Evolutionary conservation across 2,329 filamentous ascomycete species (phyloP).

Genomic region (Pseudocercospora cruenta): DNA sequence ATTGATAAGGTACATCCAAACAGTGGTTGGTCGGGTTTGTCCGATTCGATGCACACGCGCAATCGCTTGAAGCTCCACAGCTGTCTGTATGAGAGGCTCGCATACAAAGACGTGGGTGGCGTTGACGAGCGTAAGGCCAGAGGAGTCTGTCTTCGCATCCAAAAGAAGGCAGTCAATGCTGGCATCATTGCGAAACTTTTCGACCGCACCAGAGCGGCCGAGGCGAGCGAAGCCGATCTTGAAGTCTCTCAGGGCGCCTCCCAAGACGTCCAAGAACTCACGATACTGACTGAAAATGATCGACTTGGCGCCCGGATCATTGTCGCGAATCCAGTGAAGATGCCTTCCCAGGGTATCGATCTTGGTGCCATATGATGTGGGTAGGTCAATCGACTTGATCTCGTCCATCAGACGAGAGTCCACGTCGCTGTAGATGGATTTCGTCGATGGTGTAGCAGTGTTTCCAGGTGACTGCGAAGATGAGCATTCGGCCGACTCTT

Average conservation of each 20-base stretch:
- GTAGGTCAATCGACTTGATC: slow-evolving; percentile 79
- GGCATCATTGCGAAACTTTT: slow-evolving; percentile 76
- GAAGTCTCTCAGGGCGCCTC: slow-evolving; percentile 69
- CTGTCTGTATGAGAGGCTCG: slow-evolving; percentile 90
- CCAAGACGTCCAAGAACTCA: slow-evolving; percentile 76
- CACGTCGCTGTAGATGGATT: slow-evolving; percentile 75
- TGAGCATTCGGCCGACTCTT: slow-evolving; percentile 46
- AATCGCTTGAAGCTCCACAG: slow-evolving; percentile 91
- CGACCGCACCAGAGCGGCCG: slow-evolving; percentile 68
- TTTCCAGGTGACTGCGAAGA: slow-evolving; percentile 11
- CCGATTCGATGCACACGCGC: slow-evolving; percentile 94
- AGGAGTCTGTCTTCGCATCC: slow-evolving; percentile 85
- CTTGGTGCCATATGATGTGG: slow-evolving; percentile 78
- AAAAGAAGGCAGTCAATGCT: slow-evolving; percentile 80
- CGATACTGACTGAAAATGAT: slow-evolving; percentile 93
- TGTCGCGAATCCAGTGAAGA: slow-evolving; percentile 79
- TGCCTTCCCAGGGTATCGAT: slow-evolving; percentile 77
- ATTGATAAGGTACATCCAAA: slow-evolving; percentile 93
- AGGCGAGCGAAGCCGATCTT: slow-evolving; percentile 75
- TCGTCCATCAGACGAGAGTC: slow-evolving; percentile 70
- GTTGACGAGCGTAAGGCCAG: slow-evolving; percentile 87
- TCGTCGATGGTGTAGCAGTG: slow-evolving; percentile 19
- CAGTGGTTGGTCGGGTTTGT: slow-evolving; percentile 82
- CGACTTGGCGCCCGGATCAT: slow-evolving; percentile 84
- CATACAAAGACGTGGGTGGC: slow-evolving; percentile 94